phyloP scores from a whole-genome alignment of 352 stramenopile species.

The Phytophthora foliorum region DNA sequence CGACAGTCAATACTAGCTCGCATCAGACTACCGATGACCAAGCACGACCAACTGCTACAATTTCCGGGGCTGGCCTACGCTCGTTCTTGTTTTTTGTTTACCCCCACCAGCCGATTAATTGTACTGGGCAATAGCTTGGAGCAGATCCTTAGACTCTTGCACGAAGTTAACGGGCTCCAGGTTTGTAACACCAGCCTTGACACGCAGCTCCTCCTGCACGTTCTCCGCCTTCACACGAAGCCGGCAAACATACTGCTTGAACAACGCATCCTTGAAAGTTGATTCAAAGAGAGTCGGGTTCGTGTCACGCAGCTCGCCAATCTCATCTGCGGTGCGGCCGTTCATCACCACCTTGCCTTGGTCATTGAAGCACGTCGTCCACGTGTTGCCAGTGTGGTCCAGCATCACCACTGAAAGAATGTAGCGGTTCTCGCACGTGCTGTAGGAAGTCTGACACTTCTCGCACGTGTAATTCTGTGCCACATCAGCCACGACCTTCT shows the following conservation, averaged over 20 bases:
- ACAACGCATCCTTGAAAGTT: constrained; percentile 94
- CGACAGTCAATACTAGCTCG: constrained; percentile 5
- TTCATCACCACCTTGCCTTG: constrained; percentile 95
- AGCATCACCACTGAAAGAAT: constrained; percentile 95
- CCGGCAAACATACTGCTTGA: constrained; percentile 91
- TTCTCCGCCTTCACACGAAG: constrained; percentile 97
- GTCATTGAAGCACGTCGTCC: constrained; percentile 98
- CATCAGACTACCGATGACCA: constrained; percentile 13
- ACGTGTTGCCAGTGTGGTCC: constrained; percentile 95
- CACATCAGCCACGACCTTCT: constrained; percentile 94
- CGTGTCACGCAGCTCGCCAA: constrained; percentile 84
- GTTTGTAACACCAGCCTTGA: constrained; percentile 94
- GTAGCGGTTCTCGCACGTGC: constrained; percentile 95
- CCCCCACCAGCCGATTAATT: constrained; percentile 47
- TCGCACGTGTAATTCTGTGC: constrained; percentile 97
- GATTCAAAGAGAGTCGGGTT: constrained; percentile 94
- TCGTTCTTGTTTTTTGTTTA: constrained; percentile 10
- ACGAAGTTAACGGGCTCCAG: constrained; percentile 95
- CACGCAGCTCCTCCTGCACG: constrained; percentile 95
- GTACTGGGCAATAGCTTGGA: constrained; percentile 94
- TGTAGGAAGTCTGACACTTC: constrained; percentile 96
- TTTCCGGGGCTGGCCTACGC: neutral
- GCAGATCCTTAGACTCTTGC: constrained; percentile 93
- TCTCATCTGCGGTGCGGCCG: constrained; percentile 93
- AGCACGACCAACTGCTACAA: constrained; percentile 8